Conservation (phyloP, 306 rosid genomes). For the Acacia confusa region DNA sequence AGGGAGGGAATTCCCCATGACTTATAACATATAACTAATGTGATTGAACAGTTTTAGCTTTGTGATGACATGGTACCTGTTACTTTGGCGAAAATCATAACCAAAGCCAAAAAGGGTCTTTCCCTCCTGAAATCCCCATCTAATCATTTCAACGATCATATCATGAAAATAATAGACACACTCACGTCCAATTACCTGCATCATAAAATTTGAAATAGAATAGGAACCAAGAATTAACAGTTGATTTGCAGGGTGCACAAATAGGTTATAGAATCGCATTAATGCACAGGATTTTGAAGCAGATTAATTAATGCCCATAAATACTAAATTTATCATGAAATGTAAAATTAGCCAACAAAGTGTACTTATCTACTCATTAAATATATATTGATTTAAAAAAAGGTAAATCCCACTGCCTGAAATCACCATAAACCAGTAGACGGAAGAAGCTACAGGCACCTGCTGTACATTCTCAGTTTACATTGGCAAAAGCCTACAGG, state of each 20-base stretch:
- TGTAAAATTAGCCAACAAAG: neutral
- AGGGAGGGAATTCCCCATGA: neutral
- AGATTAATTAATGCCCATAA: neutral
- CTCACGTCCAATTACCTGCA: constrained; percentile 81
- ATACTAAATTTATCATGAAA: neutral
- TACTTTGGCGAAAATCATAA: constrained; percentile 98
- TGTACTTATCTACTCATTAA: neutral
- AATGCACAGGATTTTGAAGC: neutral
- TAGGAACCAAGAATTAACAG: constrained; percentile 24
- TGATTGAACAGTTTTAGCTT: neutral
- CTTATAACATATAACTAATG: neutral
- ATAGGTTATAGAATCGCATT: neutral
- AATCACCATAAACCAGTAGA: neutral
- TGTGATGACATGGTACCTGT: constrained; percentile 58
- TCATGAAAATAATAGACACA: constrained; percentile 87
- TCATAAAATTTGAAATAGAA: constrained; percentile 22
- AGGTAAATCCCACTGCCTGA: neutral
- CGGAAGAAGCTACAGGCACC: neutral
- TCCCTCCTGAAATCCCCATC: constrained; percentile 94
- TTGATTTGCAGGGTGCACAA: neutral
- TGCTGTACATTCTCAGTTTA: neutral
- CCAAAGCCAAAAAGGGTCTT: constrained; percentile 96
- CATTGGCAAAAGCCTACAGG: neutral
- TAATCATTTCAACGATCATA: constrained; percentile 81
- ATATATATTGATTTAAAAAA: neutral